Percentiles rank a stretch among this genome's conserved stretches.
phyloP scores from a whole-genome alignment of 768 basidiomycete genomes.

The Amanita pallidorosea region DNA sequence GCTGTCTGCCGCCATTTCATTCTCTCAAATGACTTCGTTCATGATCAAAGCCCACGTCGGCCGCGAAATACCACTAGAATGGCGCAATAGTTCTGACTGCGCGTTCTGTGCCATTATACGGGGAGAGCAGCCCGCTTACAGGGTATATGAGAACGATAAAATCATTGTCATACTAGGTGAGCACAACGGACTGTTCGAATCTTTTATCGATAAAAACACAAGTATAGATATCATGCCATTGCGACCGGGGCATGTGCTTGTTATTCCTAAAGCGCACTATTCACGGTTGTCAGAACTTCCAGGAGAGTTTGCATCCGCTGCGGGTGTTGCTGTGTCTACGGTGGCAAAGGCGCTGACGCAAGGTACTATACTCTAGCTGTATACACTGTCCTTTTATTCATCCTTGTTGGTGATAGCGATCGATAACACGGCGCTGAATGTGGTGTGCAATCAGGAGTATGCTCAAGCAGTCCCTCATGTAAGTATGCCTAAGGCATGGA shows the following conservation, averaged over 20 bases:
- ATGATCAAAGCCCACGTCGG: slow-evolving; percentile 53
- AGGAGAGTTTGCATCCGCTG: slow-evolving; percentile 42
- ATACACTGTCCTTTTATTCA: background rate
- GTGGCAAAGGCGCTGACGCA: slow-evolving; percentile 52
- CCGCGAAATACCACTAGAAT: slow-evolving; percentile 33
- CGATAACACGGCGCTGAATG: slow-evolving; percentile 57
- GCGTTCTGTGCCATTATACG: slow-evolving; percentile 58
- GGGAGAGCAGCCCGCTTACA: slow-evolving; percentile 33
- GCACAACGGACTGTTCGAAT: background rate
- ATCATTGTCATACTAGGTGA: slow-evolving; percentile 58
- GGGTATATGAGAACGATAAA: slow-evolving; percentile 50
- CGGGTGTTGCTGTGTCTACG: slow-evolving; percentile 48
- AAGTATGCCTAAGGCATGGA: slow-evolving; percentile 10
- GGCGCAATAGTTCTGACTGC: slow-evolving; percentile 40
- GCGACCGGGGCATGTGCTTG: slow-evolving; percentile 54
- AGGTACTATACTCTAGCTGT: slow-evolving; percentile 27
- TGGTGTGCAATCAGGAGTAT: slow-evolving; percentile 76
- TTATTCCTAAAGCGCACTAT: slow-evolving; percentile 58
- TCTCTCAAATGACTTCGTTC: slow-evolving; percentile 57
- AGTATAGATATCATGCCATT: slow-evolving; percentile 55
- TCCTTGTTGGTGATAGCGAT: slow-evolving; percentile 27
- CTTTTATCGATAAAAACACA: background rate
- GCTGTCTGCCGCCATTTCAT: too few relatives aligned
- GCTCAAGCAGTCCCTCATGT: slow-evolving; percentile 77
- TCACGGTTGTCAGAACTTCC: slow-evolving; percentile 57